Evolutionary conservation across 495 filamentous ascomycete genomes (phyloP), one percentile per base, ranked within the genome.

Genomic region (Geoglossum glabrum): DNA sequence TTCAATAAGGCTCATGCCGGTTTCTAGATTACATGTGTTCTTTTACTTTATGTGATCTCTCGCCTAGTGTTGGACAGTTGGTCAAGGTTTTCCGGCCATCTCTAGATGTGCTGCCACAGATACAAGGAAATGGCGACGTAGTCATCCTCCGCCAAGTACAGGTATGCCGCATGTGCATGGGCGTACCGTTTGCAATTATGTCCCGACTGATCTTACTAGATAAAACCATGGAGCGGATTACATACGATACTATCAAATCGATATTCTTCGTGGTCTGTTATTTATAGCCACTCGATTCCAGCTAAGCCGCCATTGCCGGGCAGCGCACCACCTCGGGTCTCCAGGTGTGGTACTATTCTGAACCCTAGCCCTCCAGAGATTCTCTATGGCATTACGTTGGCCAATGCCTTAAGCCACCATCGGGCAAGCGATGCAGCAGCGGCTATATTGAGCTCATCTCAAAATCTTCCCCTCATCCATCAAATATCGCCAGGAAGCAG

Each of bases 81-180:
- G 61, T 78, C 58, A 76, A 71, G 50, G 78, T 71, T 60, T 79
- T 79, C 63, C 72, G 68, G 54, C 64, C 70, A 15, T 62, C 67
- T 31, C 62, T 67, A 34, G 64, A 55, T 31, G 40, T 62, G 8
- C 60, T 79, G 17, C 77, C 77, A 11, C n/a, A 50, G 34, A 61
- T 70, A 57, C 60, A 43, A 62, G 73, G 33, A 45, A 67, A 21
- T n/a, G 67, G 73, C 13, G 76, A 79, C 64, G 73, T 78, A 46
- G 62, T 77, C 27, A 60, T 76, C 21, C 62, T 79, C 25, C 71
- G 70, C 40, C 63, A 66, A 15, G 55, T 77, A 17, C 65, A 64
- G 58, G 73, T 78, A 52, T 40, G 50, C 9, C 25, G 15, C 27
- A 50, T 21, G 3, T 25, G 43, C 7, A 1, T 28, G 13, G 21